Evolutionary conservation across 1,284 basidiomycete species (phyloP), one percentile per base, ranked within the genome.

Genomic region (Sporisorium exsertum): DNA sequence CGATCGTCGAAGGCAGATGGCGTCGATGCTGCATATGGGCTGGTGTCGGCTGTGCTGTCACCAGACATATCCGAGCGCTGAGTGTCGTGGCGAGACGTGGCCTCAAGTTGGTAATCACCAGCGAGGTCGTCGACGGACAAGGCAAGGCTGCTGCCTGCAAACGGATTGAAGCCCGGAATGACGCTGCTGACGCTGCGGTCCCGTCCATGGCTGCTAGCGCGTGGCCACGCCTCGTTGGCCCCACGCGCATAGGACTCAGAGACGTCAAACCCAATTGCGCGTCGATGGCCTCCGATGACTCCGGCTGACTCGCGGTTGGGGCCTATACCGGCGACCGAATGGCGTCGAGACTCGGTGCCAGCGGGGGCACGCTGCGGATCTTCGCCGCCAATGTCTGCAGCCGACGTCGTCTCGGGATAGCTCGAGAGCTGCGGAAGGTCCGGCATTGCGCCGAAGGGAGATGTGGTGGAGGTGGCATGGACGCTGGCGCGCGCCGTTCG

Each of bases 71-170:
- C 29, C 16, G 26, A n/a, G 42, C 29, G 53, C 12, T 42, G 58
- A 13, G 22, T 9, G 22, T 27, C 42, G 18, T 24, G 15, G n/a
- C 27, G 58, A 40, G 57, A 64, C 5, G 50, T 45, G 24, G 72
- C 57, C 13, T 76, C 65, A 13, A 62, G 56, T 26, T 65, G 72
- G 12, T 64, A 51, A 12, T 80, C 79, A 27, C 56, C 62, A 10
- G 66, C 71, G 3, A 82, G 70, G 32, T 82, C 81, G 54, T 82
- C 81, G 45, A 77, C 61, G 6, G 74, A 72, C 40, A 82, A 47
- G n/a, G 78, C 78, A 13, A 77, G 64, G 35, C 71, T 68, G 47
- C 80, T 75, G 22, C 75, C 67, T 16, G 68, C 66, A 45, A 78
- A 77, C 3, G 69, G 60, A 22, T 64, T 62, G 55, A 72, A 78